Evolutionary conservation across 805 yeast genomes (phyloP), one percentile per base, ranked within the genome.

Genomic region (Spencermartinsiella europaea): DNA sequence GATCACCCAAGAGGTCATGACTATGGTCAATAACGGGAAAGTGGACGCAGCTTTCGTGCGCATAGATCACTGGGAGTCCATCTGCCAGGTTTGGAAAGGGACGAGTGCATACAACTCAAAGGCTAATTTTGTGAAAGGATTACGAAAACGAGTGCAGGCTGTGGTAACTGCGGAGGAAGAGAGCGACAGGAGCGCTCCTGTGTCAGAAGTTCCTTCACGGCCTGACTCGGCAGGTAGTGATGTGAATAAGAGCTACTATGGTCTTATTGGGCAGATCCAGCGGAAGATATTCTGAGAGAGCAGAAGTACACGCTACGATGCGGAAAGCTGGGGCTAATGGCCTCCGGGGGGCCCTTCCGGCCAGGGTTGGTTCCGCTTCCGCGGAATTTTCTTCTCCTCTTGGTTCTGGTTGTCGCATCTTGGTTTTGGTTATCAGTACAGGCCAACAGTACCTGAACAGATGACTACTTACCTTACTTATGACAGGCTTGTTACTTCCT

Each of bases 1-100:
- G 64, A 68, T 47, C 68, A 65, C 59, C 54, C 63, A 38, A 2
- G 47, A 52, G 27, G 49, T 59, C 1, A 21, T 43, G 19, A 12
- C 22, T 8, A 38, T 54, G 25, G 22, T 56, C 19, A 44, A 47
- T 12, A 27, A 38, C 5, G 52, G 49, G 15, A 42, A 56, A 15
- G 21, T 22, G 2, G 49, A 52, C 4, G 51, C 37, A 5, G 63
- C 63, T 3, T 37, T 44, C 12, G 45, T 27, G 12, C 35, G 27
- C 25, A 41, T 58, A 1, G 57, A 50, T 17, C 25, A 45, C 1
- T 39, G 51, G 2, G 48, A 36, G 1, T 44, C 48, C 12, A 37
- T 59, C 21, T 45, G 45, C 33, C 44, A 42, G 20, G 51, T 60
- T 5, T 60, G 64, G 64, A 53, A 59, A 21, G 63, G 62, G 8